These are phyloP conservation scores for Plectosphaerella plurivora DNA, from an alignment of 2,329 filamentous ascomycete species.

Conservation along the genomic window DNA sequence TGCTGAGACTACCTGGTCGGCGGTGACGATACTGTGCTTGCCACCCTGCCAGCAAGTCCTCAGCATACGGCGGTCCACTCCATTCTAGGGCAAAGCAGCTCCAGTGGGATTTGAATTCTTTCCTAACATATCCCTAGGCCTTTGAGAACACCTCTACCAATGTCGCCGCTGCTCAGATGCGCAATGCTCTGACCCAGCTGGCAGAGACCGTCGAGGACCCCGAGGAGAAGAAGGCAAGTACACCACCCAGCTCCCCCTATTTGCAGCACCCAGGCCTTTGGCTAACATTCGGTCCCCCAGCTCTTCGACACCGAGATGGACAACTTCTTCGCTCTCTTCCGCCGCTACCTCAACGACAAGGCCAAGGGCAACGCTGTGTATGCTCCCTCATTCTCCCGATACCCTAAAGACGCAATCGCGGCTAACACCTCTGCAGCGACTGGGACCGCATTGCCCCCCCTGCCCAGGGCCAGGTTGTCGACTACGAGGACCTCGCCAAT, in stretches of 20 bases:
- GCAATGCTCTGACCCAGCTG: conserved; percentile 91
- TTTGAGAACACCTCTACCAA: conserved; percentile 99
- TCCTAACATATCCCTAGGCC: conserved; percentile 58
- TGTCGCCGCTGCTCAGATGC: conserved; percentile 97
- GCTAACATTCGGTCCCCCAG: conserved; percentile 34
- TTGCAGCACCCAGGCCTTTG: background rate
- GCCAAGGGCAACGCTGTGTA: conserved; percentile 91
- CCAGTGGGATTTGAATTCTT: background rate
- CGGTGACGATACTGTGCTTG: background rate
- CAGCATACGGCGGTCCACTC: background rate
- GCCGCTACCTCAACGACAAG: conserved; percentile 97
- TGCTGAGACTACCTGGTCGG: too few relatives aligned
- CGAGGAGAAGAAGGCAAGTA: conserved; percentile 72
- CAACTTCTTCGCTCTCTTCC: conserved; percentile 99
- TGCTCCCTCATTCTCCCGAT: conserved; percentile 22
- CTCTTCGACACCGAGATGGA: conserved; percentile 99
- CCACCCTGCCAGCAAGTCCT: background rate
- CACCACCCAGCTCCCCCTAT: background rate
- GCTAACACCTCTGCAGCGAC: conserved; percentile 51
- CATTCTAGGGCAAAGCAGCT: conserved; percentile 3
- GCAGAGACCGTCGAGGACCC: conserved; percentile 84
- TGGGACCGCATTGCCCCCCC: conserved; percentile 97
- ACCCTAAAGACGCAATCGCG: background rate
- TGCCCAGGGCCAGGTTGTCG: conserved; percentile 87
- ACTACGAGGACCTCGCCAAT: conserved; percentile 87